Evolutionary conservation across 1,284 basidiomycete genomes (phyloP).

Genomic region (Athelia psychrophila): DNA sequence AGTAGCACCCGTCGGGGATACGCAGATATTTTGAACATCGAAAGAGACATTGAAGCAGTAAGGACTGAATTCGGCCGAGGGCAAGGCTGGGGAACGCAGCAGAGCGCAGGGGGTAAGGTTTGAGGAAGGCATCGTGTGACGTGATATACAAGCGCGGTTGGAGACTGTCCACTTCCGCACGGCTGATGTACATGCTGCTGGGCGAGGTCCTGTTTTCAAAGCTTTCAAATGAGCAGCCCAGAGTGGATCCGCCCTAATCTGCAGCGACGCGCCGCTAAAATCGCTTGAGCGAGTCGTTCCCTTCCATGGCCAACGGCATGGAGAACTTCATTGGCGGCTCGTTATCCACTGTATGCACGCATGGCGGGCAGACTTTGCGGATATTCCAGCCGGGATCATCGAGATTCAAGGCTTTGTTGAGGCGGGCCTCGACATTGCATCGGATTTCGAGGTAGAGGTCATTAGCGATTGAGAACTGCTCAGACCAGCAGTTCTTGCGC

Average conservation of each 20-base stretch:
- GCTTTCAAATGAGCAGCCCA: background rate
- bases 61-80: too few relatives aligned
- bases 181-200: slow-evolving; percentile 5
- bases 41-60: too few relatives aligned
- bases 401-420: slow-evolving; percentile 7
- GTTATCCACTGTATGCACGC: slow-evolving; percentile 6
- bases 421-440: background rate
- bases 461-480: slow-evolving; percentile 6
- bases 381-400: slow-evolving; percentile 4
- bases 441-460: slow-evolving; percentile 7
- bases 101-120: too few relatives aligned
- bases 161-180: slow-evolving; percentile 7
- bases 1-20: too few relatives aligned
- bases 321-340: slow-evolving; percentile 1
- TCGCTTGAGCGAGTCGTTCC: slow-evolving; percentile 6
- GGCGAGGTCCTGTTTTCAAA: slow-evolving; percentile 1
- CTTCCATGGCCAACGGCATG: slow-evolving; percentile 5
- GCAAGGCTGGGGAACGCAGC: too few relatives aligned
- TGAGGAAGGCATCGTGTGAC: too few relatives aligned
- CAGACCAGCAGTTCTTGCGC: slow-evolving; percentile 6
- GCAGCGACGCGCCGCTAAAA: background rate
- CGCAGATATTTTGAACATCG: too few relatives aligned
- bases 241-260: background rate
- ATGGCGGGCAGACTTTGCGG: slow-evolving; percentile 4
- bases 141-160: too few relatives aligned